Evolutionary conservation across 768 basidiomycete species (phyloP), one percentile per base, ranked within the genome.

Genomic region (Mycena maculata): DNA sequence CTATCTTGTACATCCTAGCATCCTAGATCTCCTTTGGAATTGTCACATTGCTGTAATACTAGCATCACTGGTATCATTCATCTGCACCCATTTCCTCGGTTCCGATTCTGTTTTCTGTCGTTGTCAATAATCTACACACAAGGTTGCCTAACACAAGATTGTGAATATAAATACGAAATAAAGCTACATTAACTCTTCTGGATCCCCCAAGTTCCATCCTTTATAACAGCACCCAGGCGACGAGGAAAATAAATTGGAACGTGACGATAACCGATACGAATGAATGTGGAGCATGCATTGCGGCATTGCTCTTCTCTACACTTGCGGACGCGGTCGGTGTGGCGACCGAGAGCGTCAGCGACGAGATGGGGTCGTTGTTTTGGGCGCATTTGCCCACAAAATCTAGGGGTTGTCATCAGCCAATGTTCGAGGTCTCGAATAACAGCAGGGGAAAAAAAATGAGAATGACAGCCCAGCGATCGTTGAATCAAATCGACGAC

Each of bases 261-360:
- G 47, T 27, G 15, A 27, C 47, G 27, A 48, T 4, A 12, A 16
- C 52, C 3, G 33, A 23, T 15, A 36, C 7, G 4, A 36, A 8
- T 1, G 52, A 16, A 16, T n/a, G 53, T 33, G 31, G 61, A 18
- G 25, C 6, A 23, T 9, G 31, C 2, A 48, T 30, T 20, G 61
- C 52, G 18, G 9, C 45, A 28, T 30, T 54, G 11, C 22, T 28
- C 42, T 33, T 36, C 5, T 4, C 39, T 3, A 10, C n/a, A 7
- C 36, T 22, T 8, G 27, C 15, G 18, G 62, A 48, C 11, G 55
- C 45, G 13, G 44, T 36, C 13, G 65, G 38, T 3, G 28, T 7
- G 28, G 59, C 30, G 4, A 60, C 27, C n/a, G 65, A 66, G 11
- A 66, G 59, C 6, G 59, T 41, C 5, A 66, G 53, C 33, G 59